Base-by-base conservation (phyloP, 768 basidiomycete genomes). In the Kwoniella sp. region DNA sequence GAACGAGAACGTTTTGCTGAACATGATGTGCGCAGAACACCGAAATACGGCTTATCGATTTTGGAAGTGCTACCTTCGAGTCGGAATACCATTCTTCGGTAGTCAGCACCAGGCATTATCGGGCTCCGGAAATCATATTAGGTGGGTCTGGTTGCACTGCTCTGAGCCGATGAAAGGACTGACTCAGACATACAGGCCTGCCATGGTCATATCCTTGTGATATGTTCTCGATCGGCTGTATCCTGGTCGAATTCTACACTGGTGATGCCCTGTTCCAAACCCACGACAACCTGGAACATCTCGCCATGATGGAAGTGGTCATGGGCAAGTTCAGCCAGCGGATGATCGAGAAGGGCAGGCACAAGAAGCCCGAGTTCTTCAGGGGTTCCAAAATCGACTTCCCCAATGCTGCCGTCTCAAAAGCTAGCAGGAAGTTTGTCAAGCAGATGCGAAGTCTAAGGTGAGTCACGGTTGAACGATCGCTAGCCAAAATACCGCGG, bases 261-360 rank as follows among this genome's bases (percentile, higher is more conserved):
- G 95, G 95, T 23, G 83, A 90, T 28, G 95, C 95, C 7, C 81
- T 99, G n/a, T 99, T 95, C 77, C 95, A 99, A 75, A 98, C 95
- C 0, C 95, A 98, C 67, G 93, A 98, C 76, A 98, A 99, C 73
- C 81, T 98, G 8, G 95, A 99, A 73, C 95, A 99, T 75, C 83
- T 99, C 12, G 95, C 93, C 33, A 99, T 99, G 95, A 99, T 99
- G 95, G 92, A 98, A 73, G 85, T 88, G 73, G 95, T 98, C 32
- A 96, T 98, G 88, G 93, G 93, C 53, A 88, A 87, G 77, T 92
- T 98, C 86, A 89, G 92, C 0, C 84, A 87, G 44, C 83, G 85
- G 5, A 89, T 93, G 46, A 50, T 67, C n/a, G 63, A 70, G 20
- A 56, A 62, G 46, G 75, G 69, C 29, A 80, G 85, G 36, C 79